These are phyloP conservation scores for Penicillium sp. DNA, from an alignment of 2,329 filamentous ascomycete species.

Conservation along the genomic window DNA sequence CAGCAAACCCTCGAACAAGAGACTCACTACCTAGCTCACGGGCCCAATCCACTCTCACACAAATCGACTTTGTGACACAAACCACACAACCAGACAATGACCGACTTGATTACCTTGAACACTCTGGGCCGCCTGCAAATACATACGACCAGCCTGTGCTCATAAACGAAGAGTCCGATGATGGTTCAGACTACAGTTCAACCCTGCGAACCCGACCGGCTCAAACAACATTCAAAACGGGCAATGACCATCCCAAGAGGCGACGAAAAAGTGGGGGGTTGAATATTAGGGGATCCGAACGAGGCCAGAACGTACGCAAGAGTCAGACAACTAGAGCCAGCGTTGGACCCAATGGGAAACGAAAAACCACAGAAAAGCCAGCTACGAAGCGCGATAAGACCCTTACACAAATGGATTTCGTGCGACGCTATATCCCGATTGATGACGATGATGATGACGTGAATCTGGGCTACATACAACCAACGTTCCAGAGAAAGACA, in stretches of 20 bases:
- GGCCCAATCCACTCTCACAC: slow-evolving; percentile 43
- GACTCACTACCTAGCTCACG: slow-evolving; percentile 17
- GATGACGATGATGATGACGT: slow-evolving; percentile 34
- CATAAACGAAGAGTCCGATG: slow-evolving; percentile 26
- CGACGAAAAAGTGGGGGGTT: slow-evolving; percentile 14
- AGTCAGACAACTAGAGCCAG: slow-evolving; percentile 23
- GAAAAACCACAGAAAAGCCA: slow-evolving; percentile 24
- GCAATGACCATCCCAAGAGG: slow-evolving; percentile 15
- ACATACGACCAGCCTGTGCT: slow-evolving; percentile 22
- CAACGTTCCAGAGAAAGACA: slow-evolving; percentile 12
- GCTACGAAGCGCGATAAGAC: slow-evolving; percentile 35
- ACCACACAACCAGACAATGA: slow-evolving; percentile 23
- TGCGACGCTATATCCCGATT: slow-evolving; percentile 35
- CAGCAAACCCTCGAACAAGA: slow-evolving; percentile 13
- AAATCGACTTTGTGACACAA: slow-evolving; percentile 41
- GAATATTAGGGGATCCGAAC: slow-evolving; percentile 2
- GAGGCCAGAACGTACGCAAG: slow-evolving; percentile 11
- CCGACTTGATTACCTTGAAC: slow-evolving; percentile 34
- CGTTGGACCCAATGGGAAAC: slow-evolving; percentile 18
- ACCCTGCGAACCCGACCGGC: slow-evolving; percentile 10
- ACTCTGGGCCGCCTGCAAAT: slow-evolving; percentile 4
- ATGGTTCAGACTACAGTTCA: slow-evolving; percentile 24
- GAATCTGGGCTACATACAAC: slow-evolving; percentile 34
- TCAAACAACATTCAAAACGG: slow-evolving; percentile 11
- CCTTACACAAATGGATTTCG: slow-evolving; percentile 46